A percentile compares a stretch with the other conserved stretches of the same genome.
These are phyloP conservation scores for Epichloe sylvatica DNA, from an alignment of 2,329 filamentous ascomycete species.

Conservation along the genomic window DNA sequence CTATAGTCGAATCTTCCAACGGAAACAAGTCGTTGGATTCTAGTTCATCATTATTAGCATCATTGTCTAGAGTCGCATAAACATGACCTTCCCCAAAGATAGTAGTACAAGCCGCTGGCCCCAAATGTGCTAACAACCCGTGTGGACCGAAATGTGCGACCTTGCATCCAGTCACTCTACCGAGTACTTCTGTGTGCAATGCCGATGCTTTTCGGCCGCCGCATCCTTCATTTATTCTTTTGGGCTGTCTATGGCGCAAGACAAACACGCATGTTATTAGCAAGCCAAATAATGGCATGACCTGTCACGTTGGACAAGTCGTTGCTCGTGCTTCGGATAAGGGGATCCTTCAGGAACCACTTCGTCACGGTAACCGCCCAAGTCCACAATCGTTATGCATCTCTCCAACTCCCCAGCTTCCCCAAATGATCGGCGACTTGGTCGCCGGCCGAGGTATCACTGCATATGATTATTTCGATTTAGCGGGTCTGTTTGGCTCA, in stretches of 20 bases:
- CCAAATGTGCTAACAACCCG: too few relatives aligned
- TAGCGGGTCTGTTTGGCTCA: background rate
- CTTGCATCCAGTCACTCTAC: too few relatives aligned
- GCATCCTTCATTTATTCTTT: background rate
- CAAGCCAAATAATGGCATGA: background rate
- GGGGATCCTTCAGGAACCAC: background rate
- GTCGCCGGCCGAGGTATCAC: background rate
- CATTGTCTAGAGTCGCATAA: too few relatives aligned
- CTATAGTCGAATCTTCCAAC: too few relatives aligned
- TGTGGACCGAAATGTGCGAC: too few relatives aligned
- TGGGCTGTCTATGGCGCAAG: background rate
- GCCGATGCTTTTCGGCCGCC: slow-evolving; percentile 1
- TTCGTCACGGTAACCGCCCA: background rate
- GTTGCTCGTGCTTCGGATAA: background rate
- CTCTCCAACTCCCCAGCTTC: background rate
- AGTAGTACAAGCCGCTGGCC: too few relatives aligned
- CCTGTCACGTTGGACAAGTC: background rate
- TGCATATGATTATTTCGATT: background rate
- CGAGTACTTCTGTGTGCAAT: background rate
- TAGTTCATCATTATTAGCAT: too few relatives aligned
- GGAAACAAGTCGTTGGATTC: too few relatives aligned
- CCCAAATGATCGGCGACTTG: background rate
- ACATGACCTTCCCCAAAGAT: too few relatives aligned
- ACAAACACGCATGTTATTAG: background rate
- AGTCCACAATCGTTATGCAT: background rate